These are phyloP conservation scores for Actinomortierella wolfii DNA, from an alignment of 371 early-diverging fungal genomes.

Conservation along the genomic window DNA sequence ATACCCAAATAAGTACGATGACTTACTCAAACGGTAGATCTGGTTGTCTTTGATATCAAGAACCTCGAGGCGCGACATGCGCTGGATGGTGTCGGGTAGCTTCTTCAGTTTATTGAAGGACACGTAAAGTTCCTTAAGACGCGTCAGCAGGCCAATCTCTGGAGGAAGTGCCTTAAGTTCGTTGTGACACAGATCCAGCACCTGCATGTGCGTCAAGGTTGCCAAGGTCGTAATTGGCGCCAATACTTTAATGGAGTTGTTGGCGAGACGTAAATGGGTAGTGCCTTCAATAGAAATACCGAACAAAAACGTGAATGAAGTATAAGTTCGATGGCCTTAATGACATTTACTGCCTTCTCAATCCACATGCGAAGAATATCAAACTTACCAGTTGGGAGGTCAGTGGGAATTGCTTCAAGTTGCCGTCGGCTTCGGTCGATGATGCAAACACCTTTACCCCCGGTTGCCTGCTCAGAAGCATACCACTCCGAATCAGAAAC, in stretches of 20 bases:
- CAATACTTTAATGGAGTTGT: conserved; percentile 62
- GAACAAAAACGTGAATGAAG: no score
- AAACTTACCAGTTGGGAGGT: conserved; percentile 23
- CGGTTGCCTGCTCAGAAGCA: no score
- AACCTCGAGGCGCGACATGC: conserved; percentile 50
- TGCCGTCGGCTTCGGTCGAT: conserved; percentile 32
- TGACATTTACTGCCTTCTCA: no score
- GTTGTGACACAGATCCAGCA: conserved; percentile 78
- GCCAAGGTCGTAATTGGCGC: conserved; percentile 56
- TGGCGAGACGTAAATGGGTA: conserved; percentile 46
- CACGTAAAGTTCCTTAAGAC: conserved; percentile 73
- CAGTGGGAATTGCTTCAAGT: conserved; percentile 22
- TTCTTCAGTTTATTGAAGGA: conserved; percentile 74
- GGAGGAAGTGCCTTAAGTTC: conserved; percentile 72
- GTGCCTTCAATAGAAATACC: conserved; percentile 12
- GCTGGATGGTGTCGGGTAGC: conserved; percentile 53
- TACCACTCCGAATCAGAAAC: conserved; percentile 40
- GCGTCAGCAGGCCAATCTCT: conserved; percentile 74
- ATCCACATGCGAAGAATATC: no score
- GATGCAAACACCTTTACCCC: conserved; percentile 19
- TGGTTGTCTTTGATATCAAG: conserved; percentile 36
- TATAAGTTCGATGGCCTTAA: no score
- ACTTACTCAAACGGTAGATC: conserved; percentile 42
- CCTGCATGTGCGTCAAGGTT: conserved; percentile 48
- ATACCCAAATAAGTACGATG: neutral